phyloP scores from a whole-genome alignment of 805 yeast species.

The Starmerella apicola region DNA sequence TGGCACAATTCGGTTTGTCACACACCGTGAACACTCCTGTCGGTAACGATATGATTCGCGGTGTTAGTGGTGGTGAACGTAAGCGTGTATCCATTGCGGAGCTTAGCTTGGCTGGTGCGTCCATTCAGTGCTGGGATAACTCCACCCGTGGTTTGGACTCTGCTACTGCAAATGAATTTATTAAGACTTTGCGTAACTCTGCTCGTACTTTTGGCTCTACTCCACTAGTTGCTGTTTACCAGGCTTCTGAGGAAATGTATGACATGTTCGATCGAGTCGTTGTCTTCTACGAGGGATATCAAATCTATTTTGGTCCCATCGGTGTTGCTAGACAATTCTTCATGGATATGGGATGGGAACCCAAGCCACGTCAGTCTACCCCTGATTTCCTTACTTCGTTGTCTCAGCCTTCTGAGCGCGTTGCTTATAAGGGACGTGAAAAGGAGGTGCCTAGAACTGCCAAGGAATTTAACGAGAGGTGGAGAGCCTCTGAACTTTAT shows the following conservation, averaged over 20 bases:
- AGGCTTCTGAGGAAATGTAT: conserved; percentile 56
- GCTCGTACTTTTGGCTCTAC: conserved; percentile 42
- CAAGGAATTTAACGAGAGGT: conserved; percentile 45
- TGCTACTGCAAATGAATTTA: conserved; percentile 68
- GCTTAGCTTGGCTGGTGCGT: conserved; percentile 52
- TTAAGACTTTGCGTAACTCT: conserved; percentile 51
- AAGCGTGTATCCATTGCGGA: conserved; percentile 78
- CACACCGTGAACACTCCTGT: conserved; percentile 51
- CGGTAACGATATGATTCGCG: conserved; percentile 51
- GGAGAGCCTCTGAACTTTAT: conserved; percentile 43
- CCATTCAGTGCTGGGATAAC: conserved; percentile 63
- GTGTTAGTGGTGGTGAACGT: conserved; percentile 79
- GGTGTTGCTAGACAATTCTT: conserved; percentile 44
- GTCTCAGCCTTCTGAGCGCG: conserved; percentile 55
- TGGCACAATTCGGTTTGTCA: conserved; percentile 46
- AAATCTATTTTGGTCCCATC: conserved; percentile 54
- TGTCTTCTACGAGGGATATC: conserved; percentile 47
- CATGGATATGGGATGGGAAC: conserved; percentile 49
- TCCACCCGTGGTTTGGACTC: conserved; percentile 80
- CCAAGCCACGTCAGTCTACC: conserved; percentile 54
- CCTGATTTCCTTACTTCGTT: conserved; percentile 61
- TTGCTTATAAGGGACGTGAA: conserved; percentile 37
- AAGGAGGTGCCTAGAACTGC: conserved; percentile 47
- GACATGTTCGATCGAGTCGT: conserved; percentile 50
- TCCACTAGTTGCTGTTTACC: conserved; percentile 57